Base-by-base conservation (phyloP, 192 early-diverging fungal genomes). In the Jimgerdemannia flammicorona region DNA sequence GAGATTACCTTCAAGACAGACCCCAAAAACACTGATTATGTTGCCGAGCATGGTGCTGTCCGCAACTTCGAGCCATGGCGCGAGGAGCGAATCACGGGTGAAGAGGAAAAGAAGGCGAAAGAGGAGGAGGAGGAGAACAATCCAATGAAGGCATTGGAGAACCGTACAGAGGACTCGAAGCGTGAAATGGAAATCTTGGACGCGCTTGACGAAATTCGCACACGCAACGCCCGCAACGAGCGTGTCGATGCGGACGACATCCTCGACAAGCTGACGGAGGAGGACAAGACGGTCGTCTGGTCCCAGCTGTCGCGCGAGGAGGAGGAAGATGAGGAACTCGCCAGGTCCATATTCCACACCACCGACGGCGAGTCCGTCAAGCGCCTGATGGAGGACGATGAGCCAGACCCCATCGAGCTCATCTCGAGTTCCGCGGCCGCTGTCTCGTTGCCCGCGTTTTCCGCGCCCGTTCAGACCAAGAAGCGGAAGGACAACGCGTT, bases 1-100 rank as follows among this genome's bases (percentile, higher is more conserved):
- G 97, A 98, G 84, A 98, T 99, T 70, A 98, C 97, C 3, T 99
- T 97, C 87, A 97, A 97, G 77, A 99, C 98, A 3, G 97, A 99
- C 77, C 96, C 96, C 0, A 87, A 95, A 80, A 98, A 99, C 75
- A 83, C 93, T 3, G 97, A 99, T 83, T 99, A 99, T 74, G 85
- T 95, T 17, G 94, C 93, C 17, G 98, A 99, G 72, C 89, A 93
- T 72, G 98, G 98, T 20, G 97, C 95, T 0, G 87, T 85, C 69
- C 85, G 98, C 9, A 99, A 98, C 75, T 99, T 99, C 89, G 97
- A 99, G 81, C 94, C 95, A 0, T 96, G 95, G 93, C 78, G 95
- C 6, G 95, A 94, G 20, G 86, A 88, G 69, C 90, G 89, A 17
- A 79, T 87, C 9, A 86, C 79, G 2, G 86, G 79, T 4, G 93